Base-by-base conservation (phyloP, 2,329 filamentous ascomycete species). In the Claviceps cyperi region DNA sequence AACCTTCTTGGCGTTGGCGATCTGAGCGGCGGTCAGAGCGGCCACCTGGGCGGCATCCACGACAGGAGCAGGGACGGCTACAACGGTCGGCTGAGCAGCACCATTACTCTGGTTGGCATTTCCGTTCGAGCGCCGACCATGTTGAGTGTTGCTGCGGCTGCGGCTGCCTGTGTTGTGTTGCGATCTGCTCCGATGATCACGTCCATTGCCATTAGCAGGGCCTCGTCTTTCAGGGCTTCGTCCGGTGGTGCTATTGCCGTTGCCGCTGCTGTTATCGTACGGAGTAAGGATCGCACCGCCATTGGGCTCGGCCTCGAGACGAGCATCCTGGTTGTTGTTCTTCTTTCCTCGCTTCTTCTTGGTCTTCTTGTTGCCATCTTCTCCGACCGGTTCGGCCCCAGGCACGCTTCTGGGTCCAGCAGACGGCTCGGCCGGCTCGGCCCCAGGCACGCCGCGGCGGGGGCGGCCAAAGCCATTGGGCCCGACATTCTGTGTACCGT, bases 341-440 rank as follows among this genome's bases (percentile, higher is more conserved):
- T 96, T 97, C 76, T 94, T 96, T 57, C 75, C 78, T 56, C 92
- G 80, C 78, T 97, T 97, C 80, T 97, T 97, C 80, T 97, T 97
- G 71, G 96, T 96, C 77, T 96, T 96, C 59, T 63, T 66, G 87
- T 72, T 49, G 84, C 80, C 86, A 53, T 88, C 84, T 64, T 76
- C 82, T 70, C 68, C 83, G 66, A 55, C 76, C 37, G 77, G 72
- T 53, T 76, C 78, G 14, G 84, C 80, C 5, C 77, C 76, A 24
- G 82, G 80, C 44, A 86, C 74, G 54, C 77, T 78, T 45, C 83
- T 80, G 48, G 84, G 82, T 55, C 83, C 80, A n/a, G 85, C 79
- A 21, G 76, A 71, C 24, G 80, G 72, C 51, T 82, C 78, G 1
- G 75, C 75, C 32, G 82, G 73, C 62, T 96, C 90, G 3, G 91